Conservation (phyloP, 176 grass and related monocot species). For the Saccharum spontaneum region DNA sequence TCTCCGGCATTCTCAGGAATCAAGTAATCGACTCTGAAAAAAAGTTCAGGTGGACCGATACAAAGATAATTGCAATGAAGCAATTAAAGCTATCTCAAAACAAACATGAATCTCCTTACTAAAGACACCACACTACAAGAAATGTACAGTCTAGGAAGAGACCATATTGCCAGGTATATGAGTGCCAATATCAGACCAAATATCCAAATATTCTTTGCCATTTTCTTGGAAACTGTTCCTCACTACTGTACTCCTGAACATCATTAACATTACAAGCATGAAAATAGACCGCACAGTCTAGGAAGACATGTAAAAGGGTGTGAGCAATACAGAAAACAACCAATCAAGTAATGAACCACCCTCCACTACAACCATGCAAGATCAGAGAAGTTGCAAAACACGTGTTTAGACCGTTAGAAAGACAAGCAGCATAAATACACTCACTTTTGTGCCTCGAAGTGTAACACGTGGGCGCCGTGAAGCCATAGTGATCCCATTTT, state of each 20-base stretch:
- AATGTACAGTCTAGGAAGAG: not conserved
- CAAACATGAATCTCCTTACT: not conserved
- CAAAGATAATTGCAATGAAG: not conserved
- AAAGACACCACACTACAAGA: not conserved
- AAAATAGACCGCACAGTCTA: not conserved
- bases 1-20: not conserved
- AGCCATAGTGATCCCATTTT: constrained; percentile 92
- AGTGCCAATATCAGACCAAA: not conserved
- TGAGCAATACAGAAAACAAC: not conserved
- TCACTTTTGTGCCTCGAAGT: constrained; percentile 97
- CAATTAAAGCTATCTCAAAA: not conserved
- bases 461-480: constrained; percentile 70
- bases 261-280: not conserved
- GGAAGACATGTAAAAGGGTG: not conserved
- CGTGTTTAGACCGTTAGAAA: not conserved
- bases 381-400: not conserved
- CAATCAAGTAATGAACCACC: constrained; percentile 5
- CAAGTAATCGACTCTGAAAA: not conserved
- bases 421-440: constrained; percentile 1
- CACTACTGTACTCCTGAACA: not conserved
- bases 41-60: not conserved
- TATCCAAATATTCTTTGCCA: not conserved
- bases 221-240: not conserved
- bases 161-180: not conserved
- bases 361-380: not conserved